phyloP scores from a whole-genome alignment of 805 yeast genomes.

The Wickerhamiella hasegawae region DNA sequence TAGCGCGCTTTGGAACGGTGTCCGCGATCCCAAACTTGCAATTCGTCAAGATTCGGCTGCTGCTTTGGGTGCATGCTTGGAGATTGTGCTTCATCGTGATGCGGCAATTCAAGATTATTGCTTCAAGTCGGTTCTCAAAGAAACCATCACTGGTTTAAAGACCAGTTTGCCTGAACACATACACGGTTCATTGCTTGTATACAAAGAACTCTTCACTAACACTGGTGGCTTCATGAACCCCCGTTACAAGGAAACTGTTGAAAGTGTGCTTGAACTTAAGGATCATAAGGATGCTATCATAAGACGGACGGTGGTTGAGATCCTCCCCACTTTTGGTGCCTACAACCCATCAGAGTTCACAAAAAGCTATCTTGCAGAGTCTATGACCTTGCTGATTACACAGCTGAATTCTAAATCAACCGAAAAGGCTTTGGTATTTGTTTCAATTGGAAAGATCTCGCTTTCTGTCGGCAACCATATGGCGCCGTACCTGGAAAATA shows the following conservation, averaged over 20 bases:
- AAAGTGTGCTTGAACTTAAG: slow-evolving; percentile 52
- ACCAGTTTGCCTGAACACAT: slow-evolving; percentile 41
- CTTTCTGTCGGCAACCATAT: slow-evolving; percentile 63
- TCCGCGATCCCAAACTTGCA: slow-evolving; percentile 59
- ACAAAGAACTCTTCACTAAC: slow-evolving; percentile 55
- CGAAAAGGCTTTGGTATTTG: slow-evolving; percentile 53
- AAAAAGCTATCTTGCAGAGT: slow-evolving; percentile 62
- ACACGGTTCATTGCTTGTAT: slow-evolving; percentile 79
- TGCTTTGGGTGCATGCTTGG: slow-evolving; percentile 61
- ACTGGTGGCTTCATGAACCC: slow-evolving; percentile 60
- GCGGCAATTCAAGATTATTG: slow-evolving; percentile 51
- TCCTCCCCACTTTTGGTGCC: slow-evolving; percentile 68
- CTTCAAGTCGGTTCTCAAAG: slow-evolving; percentile 54
- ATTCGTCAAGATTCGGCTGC: slow-evolving; percentile 75
- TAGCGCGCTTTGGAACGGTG: slow-evolving; percentile 74
- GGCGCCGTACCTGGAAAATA: slow-evolving; percentile 75
- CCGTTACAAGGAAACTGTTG: slow-evolving; percentile 63
- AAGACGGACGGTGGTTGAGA: slow-evolving; percentile 68
- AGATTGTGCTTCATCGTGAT: slow-evolving; percentile 69
- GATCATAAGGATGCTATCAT: slow-evolving; percentile 64
- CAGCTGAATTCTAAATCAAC: slow-evolving; percentile 49
- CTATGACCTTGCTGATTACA: slow-evolving; percentile 58
- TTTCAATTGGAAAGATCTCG: slow-evolving; percentile 75
- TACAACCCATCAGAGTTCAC: slow-evolving; percentile 64
- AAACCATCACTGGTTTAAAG: slow-evolving; percentile 46